phyloP scores from a whole-genome alignment of 768 basidiomycete species.

The Imleria badia region DNA sequence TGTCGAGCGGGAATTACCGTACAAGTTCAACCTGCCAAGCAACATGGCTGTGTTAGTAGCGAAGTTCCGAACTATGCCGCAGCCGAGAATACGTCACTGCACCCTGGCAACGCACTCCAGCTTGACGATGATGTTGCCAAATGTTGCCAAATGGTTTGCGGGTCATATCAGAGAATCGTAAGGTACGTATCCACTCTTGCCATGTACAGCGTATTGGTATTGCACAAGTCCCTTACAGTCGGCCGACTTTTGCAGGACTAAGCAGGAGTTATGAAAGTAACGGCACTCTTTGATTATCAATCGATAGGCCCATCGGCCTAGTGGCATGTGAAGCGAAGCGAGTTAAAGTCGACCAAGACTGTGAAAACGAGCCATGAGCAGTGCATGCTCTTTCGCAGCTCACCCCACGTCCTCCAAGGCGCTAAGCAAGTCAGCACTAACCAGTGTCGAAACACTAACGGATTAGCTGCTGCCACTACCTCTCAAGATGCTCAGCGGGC shows the following conservation, averaged over 20 bases:
- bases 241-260: too few relatives aligned
- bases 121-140: background rate
- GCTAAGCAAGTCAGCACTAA: background rate
- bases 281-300: background rate
- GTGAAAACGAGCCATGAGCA: background rate
- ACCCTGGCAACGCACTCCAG: background rate
- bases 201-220: too few relatives aligned
- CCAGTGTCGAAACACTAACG: background rate
- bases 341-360: background rate
- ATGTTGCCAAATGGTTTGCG: too few relatives aligned
- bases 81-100: too few relatives aligned
- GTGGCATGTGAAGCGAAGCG: too few relatives aligned
- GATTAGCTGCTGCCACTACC: background rate
- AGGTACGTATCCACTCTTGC: background rate
- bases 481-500: slow-evolving; percentile 10
- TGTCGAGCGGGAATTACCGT: too few relatives aligned
- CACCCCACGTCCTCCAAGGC: background rate
- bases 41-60: too few relatives aligned
- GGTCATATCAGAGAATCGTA: background rate
- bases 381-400: background rate
- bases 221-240: too few relatives aligned
- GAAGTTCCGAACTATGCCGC: too few relatives aligned
- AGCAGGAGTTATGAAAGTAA: background rate
- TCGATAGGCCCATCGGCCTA: background rate
- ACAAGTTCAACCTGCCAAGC: too few relatives aligned